phyloP scores from a whole-genome alignment of 306 rosid species.

The Geum urbanum region DNA sequence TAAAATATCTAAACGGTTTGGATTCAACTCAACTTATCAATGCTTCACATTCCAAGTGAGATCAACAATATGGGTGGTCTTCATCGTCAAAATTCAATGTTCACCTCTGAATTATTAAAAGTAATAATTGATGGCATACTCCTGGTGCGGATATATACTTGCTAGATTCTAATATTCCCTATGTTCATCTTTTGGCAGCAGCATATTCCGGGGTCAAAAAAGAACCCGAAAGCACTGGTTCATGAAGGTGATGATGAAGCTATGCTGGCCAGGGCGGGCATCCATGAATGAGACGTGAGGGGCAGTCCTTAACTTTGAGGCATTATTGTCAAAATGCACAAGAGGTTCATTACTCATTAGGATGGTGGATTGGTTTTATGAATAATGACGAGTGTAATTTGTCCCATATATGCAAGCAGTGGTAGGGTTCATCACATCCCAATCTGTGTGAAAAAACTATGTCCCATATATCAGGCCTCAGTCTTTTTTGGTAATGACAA shows the following conservation, averaged over 20 bases:
- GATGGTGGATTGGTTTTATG: not conserved
- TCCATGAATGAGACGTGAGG: slow-evolving; percentile 2
- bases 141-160: not conserved
- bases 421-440: too few relatives aligned
- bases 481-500: not conserved
- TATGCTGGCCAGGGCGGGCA: not conserved
- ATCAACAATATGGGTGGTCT: too few relatives aligned
- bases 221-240: slow-evolving; percentile 10
- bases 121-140: too few relatives aligned
- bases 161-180: not conserved
- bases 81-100: too few relatives aligned
- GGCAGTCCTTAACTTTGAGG: not conserved
- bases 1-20: too few relatives aligned
- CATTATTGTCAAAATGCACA: not conserved
- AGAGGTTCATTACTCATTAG: not conserved
- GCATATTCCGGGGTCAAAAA: slow-evolving; percentile 1
- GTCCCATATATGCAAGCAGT: too few relatives aligned
- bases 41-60: too few relatives aligned
- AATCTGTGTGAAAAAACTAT: not conserved
- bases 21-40: too few relatives aligned
- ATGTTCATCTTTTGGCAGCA: slow-evolving; percentile 8
- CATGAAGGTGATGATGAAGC: slow-evolving; percentile 5
- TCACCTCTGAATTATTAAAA: too few relatives aligned
- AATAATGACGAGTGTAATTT: too few relatives aligned
- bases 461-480: not conserved